phyloP scores from a whole-genome alignment of 2,329 filamentous ascomycete genomes.

The Colletotrichum australisinense region DNA sequence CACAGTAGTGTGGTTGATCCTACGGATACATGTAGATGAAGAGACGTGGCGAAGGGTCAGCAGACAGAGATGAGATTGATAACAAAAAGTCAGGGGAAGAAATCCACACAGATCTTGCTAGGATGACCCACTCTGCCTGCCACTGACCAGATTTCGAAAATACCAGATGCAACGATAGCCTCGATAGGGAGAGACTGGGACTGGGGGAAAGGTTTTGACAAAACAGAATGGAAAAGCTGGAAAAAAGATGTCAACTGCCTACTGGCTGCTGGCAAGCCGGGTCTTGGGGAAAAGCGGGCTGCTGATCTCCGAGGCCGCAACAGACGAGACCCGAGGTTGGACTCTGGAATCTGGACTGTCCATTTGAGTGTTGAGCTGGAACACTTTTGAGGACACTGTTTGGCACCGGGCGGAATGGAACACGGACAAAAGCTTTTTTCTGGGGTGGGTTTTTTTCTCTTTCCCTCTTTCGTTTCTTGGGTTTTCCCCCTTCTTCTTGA shows the following conservation, averaged over 20 bases:
- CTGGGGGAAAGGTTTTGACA: background rate
- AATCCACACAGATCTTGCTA: background rate
- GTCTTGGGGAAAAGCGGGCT: background rate
- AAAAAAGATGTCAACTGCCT: background rate
- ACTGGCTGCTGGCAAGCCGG: background rate
- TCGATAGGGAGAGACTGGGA: background rate
- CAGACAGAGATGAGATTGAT: background rate
- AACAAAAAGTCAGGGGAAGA: background rate
- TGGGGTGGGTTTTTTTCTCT: too few species aligned
- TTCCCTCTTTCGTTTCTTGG: background rate
- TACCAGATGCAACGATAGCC: background rate
- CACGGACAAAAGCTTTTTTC: background rate
- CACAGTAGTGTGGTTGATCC: too few species aligned
- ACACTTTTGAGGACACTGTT: background rate
- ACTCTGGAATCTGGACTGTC: background rate
- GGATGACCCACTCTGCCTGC: background rate
- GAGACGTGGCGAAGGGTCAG: background rate
- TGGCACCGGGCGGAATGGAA: background rate
- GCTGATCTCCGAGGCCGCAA: constrained; percentile 16
- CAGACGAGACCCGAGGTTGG: background rate
- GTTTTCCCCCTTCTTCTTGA: too few species aligned
- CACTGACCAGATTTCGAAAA: background rate
- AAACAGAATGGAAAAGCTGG: too few species aligned
- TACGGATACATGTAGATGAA: too few species aligned
- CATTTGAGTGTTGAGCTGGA: background rate